Conservation (phyloP, 2,329 filamentous ascomycete genomes). For the Penicillium sp. region DNA sequence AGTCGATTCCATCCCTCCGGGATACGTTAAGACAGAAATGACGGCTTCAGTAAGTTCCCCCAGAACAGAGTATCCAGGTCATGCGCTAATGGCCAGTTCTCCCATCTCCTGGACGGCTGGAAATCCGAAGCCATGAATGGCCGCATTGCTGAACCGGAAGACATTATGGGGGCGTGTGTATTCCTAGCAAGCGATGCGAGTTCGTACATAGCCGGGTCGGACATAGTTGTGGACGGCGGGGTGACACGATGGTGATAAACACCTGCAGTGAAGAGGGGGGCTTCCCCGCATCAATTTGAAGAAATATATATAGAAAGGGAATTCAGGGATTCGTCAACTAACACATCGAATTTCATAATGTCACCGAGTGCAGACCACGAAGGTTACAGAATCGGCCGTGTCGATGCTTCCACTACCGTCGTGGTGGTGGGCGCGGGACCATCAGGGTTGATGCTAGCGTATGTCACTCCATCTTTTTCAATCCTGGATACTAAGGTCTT, state of each 20-base stretch:
- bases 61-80: neutral
- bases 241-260: conserved; percentile 34
- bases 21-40: conserved; percentile 37
- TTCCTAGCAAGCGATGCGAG: conserved; percentile 51
- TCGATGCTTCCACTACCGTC: conserved; percentile 25
- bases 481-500: conserved; percentile 14
- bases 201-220: conserved; percentile 45
- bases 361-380: conserved; percentile 27
- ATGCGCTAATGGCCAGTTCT: conserved; percentile 32
- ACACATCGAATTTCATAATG: conserved; percentile 16
- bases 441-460: conserved; percentile 45
- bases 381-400: conserved; percentile 20
- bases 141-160: conserved; percentile 48
- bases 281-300: conserved; percentile 1
- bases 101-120: conserved; percentile 47
- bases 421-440: conserved; percentile 45
- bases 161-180: conserved; percentile 50
- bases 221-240: conserved; percentile 48
- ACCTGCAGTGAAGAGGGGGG: conserved; percentile 8
- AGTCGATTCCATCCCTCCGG: conserved; percentile 43
- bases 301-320: neutral
- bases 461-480: conserved; percentile 16
- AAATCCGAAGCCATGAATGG: conserved; percentile 50
- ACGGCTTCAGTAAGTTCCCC: conserved; percentile 28
- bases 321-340: neutral